These are phyloP conservation scores for Mycena haematopus DNA, from an alignment of 768 basidiomycete genomes.

Conservation along the genomic window DNA sequence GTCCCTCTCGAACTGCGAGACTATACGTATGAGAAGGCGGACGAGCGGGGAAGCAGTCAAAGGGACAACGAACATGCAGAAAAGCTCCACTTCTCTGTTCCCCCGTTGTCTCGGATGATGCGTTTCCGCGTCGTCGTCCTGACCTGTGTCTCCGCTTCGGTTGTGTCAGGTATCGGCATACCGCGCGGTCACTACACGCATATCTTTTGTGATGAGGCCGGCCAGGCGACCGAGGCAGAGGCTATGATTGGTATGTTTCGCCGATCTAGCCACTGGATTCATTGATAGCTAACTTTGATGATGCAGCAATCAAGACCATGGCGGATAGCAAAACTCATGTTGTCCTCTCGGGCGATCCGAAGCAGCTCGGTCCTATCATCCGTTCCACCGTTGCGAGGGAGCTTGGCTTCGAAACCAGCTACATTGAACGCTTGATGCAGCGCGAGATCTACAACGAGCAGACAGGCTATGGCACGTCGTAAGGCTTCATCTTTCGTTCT, in stretches of 20 bases:
- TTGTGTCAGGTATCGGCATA: constrained; percentile 62
- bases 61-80: background rate
- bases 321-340: constrained; percentile 60
- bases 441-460: constrained; percentile 47
- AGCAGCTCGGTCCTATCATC: constrained; percentile 75
- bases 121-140: constrained; percentile 62
- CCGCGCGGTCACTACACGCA: constrained; percentile 67
- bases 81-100: constrained; percentile 46
- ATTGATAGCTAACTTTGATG: background rate
- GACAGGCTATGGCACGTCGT: constrained; percentile 32
- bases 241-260: constrained; percentile 48
- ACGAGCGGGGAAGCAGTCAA: constrained; percentile 28
- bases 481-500: constrained; percentile 15
- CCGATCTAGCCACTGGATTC: background rate
- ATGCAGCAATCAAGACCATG: constrained; percentile 60
- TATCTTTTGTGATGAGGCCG: constrained; percentile 76
- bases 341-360: constrained; percentile 72
- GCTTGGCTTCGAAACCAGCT: constrained; percentile 65
- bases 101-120: constrained; percentile 43
- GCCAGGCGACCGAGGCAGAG: constrained; percentile 76
- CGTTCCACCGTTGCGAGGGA: constrained; percentile 60
- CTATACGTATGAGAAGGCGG: constrained; percentile 41
- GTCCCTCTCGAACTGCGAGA: constrained; percentile 52
- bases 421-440: constrained; percentile 65
- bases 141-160: constrained; percentile 69